These are phyloP conservation scores for Pyrus communis DNA, from an alignment of 306 rosid species.

Conservation along the genomic window DNA sequence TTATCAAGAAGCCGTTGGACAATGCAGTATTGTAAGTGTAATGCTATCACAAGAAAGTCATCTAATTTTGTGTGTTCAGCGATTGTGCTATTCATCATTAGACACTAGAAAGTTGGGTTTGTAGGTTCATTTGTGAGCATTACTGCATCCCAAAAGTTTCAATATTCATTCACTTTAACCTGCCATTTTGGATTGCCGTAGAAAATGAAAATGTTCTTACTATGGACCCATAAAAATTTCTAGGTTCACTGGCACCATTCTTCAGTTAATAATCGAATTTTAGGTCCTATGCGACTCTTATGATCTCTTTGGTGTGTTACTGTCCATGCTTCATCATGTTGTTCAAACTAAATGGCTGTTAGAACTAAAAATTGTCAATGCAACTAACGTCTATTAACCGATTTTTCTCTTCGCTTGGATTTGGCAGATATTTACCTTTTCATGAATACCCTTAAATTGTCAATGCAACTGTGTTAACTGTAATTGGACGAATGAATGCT, in stretches of 20 bases:
- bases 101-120: not conserved
- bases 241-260: not conserved
- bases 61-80: not conserved
- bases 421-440: too few species aligned
- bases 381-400: not conserved
- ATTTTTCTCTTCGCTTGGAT: too few species aligned
- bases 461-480: not conserved
- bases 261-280: not conserved
- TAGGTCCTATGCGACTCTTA: not conserved
- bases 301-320: not conserved
- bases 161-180: not conserved
- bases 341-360: not conserved
- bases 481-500: slow-evolving; percentile 6
- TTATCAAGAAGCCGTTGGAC: slow-evolving; percentile 81
- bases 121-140: not conserved
- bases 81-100: not conserved
- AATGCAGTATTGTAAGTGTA: slow-evolving; percentile 66
- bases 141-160: not conserved
- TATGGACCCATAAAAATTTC: not conserved
- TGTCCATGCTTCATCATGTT: not conserved
- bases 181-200: not conserved
- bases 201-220: not conserved
- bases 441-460: too few species aligned
- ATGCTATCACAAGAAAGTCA: not conserved
- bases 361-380: not conserved